Base-by-base conservation (phyloP, 495 filamentous ascomycete genomes). In the Beverwykella pulmonaria region DNA sequence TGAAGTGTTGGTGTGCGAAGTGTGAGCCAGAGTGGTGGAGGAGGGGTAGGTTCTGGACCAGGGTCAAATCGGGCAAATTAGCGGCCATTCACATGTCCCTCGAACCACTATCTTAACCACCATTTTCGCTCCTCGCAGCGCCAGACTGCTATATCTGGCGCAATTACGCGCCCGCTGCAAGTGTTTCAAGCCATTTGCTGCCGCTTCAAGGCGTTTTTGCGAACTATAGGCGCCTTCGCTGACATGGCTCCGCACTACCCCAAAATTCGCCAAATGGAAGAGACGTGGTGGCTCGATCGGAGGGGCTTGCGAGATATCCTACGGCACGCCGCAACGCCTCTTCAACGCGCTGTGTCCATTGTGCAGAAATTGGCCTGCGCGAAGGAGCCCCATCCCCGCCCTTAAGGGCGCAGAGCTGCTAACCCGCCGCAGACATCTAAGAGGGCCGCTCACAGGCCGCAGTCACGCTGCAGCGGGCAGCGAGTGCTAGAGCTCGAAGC, bases 171-270 rank as follows among this genome's bases (percentile, higher is more conserved):
- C 59, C 26, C 27, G 4, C 27, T 10, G 6, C 8, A 3, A 17
- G 26, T n/a, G 62, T 57, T 59, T 65, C 62, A 65, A 17, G n/a
- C 12, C 22, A 19, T 20, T 19, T 10, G n/a, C 53, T 53, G 57
- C 66, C 54, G 66, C 52, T 69, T 64, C 44, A 53, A 50, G 60
- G 46, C 53, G 59, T 58, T 25, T 67, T 69, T 63, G 59, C 66
- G 48, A 59, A n/a, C 44, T 19, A 54, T 60, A 22, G 30, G 59
- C 59, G 54, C 61, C 30, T 41, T 49, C 6, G 57, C 56, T 17
- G 55, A 5, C 39, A 50, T 17, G 12, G 48, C 63, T 7, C 17
- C 59, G 52, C 25, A 23, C 46, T 25, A 1, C 57, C 12, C 19
- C 41, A 34, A n/a, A 30, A 57, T 19, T 48, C 23, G 12, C 19